Evolutionary conservation across 257 asterid species (phyloP).

Genomic region (Scutellaria galericulata): DNA sequence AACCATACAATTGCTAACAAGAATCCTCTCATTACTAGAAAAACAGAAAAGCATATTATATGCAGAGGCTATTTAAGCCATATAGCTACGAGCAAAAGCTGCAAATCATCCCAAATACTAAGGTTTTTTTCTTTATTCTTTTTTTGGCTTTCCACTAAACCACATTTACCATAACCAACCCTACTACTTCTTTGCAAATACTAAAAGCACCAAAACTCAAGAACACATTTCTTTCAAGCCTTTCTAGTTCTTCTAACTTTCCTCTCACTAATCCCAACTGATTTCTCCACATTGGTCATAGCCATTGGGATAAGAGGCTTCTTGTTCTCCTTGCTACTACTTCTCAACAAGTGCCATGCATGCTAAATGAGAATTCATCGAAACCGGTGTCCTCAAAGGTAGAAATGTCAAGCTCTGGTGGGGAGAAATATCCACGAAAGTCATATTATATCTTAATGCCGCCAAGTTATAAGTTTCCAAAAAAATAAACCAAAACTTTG

Average conservation of each 20-base stretch:
- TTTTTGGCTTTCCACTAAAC: not conserved
- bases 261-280: constrained; percentile 55
- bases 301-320: constrained; percentile 64
- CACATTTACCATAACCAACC: no score
- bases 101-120: not conserved
- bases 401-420: no score
- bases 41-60: not conserved
- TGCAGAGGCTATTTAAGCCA: constrained; percentile 33
- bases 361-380: no score
- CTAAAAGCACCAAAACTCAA: not conserved
- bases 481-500: no score
- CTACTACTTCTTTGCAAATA: not conserved
- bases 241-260: constrained; percentile 56
- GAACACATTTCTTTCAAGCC: constrained; percentile 31
- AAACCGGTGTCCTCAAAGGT: no score
- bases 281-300: constrained; percentile 45
- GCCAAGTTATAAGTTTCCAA: no score
- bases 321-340: constrained; percentile 68
- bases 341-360: no score
- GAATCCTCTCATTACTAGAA: constrained; percentile 25
- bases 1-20: constrained; percentile 13
- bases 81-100: constrained; percentile 36
- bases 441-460: no score
- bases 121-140: no score
- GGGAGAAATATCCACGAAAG: no score